Evolutionary conservation across 2,329 filamentous ascomycete genomes (phyloP).

Genomic region (Sarocladium oryzae): DNA sequence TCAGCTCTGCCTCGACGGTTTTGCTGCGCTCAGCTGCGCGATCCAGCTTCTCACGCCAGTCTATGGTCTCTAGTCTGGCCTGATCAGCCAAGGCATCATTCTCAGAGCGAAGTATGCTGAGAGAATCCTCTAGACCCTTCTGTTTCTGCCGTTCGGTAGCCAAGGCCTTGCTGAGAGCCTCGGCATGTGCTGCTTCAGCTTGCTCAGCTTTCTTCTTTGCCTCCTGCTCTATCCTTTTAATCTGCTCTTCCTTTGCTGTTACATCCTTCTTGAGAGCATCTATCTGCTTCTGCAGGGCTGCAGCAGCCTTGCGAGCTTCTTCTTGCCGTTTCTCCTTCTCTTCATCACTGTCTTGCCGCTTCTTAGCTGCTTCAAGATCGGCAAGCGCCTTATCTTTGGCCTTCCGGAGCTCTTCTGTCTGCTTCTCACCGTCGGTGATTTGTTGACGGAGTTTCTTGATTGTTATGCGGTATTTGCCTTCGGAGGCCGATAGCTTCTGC

Average conservation of each 20-base stretch:
- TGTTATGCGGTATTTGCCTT: constrained; percentile 74
- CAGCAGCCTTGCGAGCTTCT: constrained; percentile 47
- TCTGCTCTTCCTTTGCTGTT: constrained; percentile 54
- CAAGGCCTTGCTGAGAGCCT: constrained; percentile 59
- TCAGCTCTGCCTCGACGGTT: constrained; percentile 67
- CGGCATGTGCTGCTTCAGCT: constrained; percentile 57
- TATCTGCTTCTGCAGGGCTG: constrained; percentile 36
- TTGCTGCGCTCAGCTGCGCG: constrained; percentile 65
- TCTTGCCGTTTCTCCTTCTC: constrained; percentile 48
- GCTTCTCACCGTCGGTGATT: constrained; percentile 59
- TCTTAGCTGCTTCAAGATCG: constrained; percentile 41
- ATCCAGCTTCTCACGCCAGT: constrained; percentile 66
- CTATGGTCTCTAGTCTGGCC: constrained; percentile 59
- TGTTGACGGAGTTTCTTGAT: constrained; percentile 75
- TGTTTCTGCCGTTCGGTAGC: constrained; percentile 56
- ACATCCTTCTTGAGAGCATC: constrained; percentile 40
- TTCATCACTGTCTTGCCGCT: constrained; percentile 41
- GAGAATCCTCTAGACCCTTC: constrained; percentile 49
- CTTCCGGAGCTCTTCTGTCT: constrained; percentile 51
- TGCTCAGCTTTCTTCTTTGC: constrained; percentile 61
- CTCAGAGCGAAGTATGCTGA: constrained; percentile 67
- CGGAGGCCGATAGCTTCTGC: constrained; percentile 75
- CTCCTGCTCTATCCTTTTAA: constrained; percentile 64
- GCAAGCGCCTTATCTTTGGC: constrained; percentile 52
- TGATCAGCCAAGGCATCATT: constrained; percentile 70